Evolutionary conservation across 2,329 filamentous ascomycete species (phyloP).

Genomic region (Ceratocystiopsis minuta): DNA sequence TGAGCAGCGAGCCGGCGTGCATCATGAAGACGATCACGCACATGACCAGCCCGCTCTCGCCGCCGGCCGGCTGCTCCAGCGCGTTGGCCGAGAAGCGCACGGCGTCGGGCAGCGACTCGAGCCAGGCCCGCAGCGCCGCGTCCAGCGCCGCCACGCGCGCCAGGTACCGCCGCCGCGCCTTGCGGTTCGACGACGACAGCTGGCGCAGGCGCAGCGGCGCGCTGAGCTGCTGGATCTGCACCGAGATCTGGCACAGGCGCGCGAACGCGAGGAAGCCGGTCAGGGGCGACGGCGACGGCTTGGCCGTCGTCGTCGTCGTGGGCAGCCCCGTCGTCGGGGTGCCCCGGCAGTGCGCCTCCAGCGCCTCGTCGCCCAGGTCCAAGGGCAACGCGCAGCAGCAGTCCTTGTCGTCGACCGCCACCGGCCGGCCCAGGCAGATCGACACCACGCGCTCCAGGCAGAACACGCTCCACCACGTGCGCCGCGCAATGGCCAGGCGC

Average conservation of each 20-base stretch:
- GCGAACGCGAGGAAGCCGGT: slow-evolving; percentile 14
- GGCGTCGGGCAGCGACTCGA: slow-evolving; percentile 10
- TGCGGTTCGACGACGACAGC: slow-evolving; percentile 1
- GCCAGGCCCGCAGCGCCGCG: slow-evolving; percentile 9
- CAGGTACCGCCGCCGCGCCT: slow-evolving; percentile 2
- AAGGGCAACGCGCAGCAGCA: slow-evolving; percentile 14
- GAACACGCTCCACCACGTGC: slow-evolving; percentile 16
- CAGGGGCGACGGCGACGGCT: slow-evolving; percentile 2
- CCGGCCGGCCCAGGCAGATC: slow-evolving; percentile 14
- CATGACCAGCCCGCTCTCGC: slow-evolving; percentile 11
- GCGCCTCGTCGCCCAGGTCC: slow-evolving; percentile 12
- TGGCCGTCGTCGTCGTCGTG: not conserved
- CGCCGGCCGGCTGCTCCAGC: slow-evolving; percentile 1
- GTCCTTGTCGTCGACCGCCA: slow-evolving; percentile 13
- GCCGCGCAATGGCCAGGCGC: slow-evolving; percentile 10
- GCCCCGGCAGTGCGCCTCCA: slow-evolving; percentile 7
- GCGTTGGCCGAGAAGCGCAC: slow-evolving; percentile 13
- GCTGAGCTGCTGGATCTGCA: slow-evolving; percentile 11
- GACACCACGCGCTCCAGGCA: slow-evolving; percentile 13
- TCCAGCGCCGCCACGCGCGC: slow-evolving; percentile 8
- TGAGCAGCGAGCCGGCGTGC: slow-evolving; percentile 13
- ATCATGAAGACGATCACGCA: slow-evolving; percentile 15
- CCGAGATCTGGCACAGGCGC: slow-evolving; percentile 13
- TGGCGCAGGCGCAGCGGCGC: slow-evolving; percentile 8
- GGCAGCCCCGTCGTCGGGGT: too few relatives aligned